These are phyloP conservation scores for Verruconis gallopava DNA, from an alignment of 2,329 filamentous ascomycete genomes.

Conservation along the genomic window DNA sequence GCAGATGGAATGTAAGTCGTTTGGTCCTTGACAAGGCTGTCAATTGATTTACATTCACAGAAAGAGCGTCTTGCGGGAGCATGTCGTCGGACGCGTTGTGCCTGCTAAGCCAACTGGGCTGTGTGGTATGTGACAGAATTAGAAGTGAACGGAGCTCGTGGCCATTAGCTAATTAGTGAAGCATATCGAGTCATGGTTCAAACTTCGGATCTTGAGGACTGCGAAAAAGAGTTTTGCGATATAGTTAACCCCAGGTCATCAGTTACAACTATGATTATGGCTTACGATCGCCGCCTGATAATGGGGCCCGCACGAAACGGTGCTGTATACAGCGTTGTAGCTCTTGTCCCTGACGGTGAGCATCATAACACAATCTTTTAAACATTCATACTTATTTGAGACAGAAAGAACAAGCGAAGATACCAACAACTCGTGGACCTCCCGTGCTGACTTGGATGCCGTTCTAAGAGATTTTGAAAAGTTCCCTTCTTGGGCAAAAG, in stretches of 20 bases:
- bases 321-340: conserved; percentile 31
- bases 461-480: conserved; percentile 13
- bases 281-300: conserved; percentile 29
- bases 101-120: neutral
- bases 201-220: neutral
- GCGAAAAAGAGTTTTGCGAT: conserved; percentile 14
- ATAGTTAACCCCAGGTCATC: conserved; percentile 26
- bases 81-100: conserved; percentile 12
- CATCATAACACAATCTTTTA: conserved; percentile 25
- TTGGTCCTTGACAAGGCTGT: too few species aligned
- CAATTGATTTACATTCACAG: too few species aligned
- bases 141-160: too few species aligned
- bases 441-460: neutral
- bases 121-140: too few species aligned
- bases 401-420: neutral
- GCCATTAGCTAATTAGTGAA: too few species aligned
- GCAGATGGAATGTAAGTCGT: conserved; percentile 16
- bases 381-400: too few species aligned
- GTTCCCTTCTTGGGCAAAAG: conserved; percentile 29
- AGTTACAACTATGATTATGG: conserved; percentile 35
- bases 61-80: conserved; percentile 25
- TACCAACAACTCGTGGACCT: neutral
- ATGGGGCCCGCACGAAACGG: conserved; percentile 29
- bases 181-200: neutral
- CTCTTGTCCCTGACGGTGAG: conserved; percentile 31